Conservation (phyloP, 192 early-diverging fungal genomes). For the Backusella tarrabulga region DNA sequence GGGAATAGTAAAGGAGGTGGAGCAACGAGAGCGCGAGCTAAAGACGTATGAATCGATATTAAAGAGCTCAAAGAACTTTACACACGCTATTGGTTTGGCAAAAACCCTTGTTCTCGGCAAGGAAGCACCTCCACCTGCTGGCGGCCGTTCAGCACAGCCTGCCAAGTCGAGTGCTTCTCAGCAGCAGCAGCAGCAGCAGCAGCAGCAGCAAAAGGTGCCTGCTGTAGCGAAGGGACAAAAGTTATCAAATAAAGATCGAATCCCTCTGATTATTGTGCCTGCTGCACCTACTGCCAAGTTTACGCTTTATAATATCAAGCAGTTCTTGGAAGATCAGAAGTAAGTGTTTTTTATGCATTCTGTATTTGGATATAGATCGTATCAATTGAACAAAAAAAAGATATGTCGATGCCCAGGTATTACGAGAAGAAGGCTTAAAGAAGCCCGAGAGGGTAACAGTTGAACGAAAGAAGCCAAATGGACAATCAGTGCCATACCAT, state of each 20-base stretch:
- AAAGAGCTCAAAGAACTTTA: conserved; percentile 41
- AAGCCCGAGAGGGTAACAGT: conserved; percentile 68
- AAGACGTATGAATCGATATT: conserved; percentile 43
- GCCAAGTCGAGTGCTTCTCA: neutral
- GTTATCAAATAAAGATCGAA: conserved; percentile 30
- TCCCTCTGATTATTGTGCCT: conserved; percentile 94
- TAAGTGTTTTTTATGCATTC: conserved; percentile 31
- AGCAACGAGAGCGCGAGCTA: conserved; percentile 40
- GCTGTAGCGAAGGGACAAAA: conserved; percentile 5
- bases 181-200: neutral
- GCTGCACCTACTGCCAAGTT: conserved; percentile 78
- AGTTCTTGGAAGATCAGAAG: conserved; percentile 76
- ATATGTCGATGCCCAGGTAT: conserved; percentile 62
- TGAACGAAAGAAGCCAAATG: conserved; percentile 58
- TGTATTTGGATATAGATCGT: neutral
- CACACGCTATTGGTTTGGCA: conserved; percentile 8
- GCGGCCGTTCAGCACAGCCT: neutral
- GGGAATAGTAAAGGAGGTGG: conserved; percentile 38
- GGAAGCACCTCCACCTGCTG: neutral
- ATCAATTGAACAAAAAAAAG: conserved; percentile 14
- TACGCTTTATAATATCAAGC: conserved; percentile 86
- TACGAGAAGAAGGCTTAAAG: conserved; percentile 58
- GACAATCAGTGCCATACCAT: conserved; percentile 63
- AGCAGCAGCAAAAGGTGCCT: neutral
- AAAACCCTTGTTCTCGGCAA: neutral